Conservation (phyloP, 2,329 filamentous ascomycete genomes). For the Aspergillus tubingensis region DNA sequence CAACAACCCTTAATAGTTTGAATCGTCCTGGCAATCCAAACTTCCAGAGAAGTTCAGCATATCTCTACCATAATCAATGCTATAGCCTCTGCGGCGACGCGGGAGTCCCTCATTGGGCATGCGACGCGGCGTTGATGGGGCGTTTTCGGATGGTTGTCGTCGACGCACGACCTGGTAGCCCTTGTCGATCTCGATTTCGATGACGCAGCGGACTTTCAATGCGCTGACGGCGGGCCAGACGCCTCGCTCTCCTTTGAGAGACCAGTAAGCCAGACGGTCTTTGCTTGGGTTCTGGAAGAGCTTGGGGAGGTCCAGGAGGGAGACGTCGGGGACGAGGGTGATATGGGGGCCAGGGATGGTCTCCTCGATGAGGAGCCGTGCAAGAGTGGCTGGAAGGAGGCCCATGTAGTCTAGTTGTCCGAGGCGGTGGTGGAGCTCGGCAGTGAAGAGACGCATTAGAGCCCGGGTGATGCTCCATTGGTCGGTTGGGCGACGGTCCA, state of each 20-base stretch:
- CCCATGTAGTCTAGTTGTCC: slow-evolving; percentile 77
- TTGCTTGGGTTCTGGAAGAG: slow-evolving; percentile 81
- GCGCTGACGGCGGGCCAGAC: slow-evolving; percentile 90
- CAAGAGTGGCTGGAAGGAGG: slow-evolving; percentile 67
- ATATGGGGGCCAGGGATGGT: slow-evolving; percentile 75
- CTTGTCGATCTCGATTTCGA: slow-evolving; percentile 84
- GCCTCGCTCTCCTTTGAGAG: slow-evolving; percentile 76
- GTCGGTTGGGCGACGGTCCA: slow-evolving; percentile 61
- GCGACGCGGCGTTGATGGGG: slow-evolving; percentile 13
- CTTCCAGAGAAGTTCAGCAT: slow-evolving; percentile 16
- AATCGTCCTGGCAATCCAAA: slow-evolving; percentile 18
- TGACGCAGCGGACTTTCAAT: slow-evolving; percentile 75
- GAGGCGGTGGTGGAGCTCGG: slow-evolving; percentile 79
- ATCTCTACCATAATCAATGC: slow-evolving; percentile 23
- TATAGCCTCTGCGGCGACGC: slow-evolving; percentile 25
- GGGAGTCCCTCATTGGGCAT: slow-evolving; percentile 33
- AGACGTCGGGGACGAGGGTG: slow-evolving; percentile 79
- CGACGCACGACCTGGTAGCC: slow-evolving; percentile 77
- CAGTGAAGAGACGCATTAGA: slow-evolving; percentile 65
- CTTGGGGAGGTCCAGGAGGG: slow-evolving; percentile 69
- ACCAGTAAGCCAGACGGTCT: slow-evolving; percentile 80
- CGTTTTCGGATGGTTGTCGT: slow-evolving; percentile 33
- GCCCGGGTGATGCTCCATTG: slow-evolving; percentile 60
- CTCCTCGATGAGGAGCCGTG: slow-evolving; percentile 80
- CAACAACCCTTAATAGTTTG: neutral